phyloP scores from a whole-genome alignment of 345 rosid genomes.

The Eucalyptus coolabah region DNA sequence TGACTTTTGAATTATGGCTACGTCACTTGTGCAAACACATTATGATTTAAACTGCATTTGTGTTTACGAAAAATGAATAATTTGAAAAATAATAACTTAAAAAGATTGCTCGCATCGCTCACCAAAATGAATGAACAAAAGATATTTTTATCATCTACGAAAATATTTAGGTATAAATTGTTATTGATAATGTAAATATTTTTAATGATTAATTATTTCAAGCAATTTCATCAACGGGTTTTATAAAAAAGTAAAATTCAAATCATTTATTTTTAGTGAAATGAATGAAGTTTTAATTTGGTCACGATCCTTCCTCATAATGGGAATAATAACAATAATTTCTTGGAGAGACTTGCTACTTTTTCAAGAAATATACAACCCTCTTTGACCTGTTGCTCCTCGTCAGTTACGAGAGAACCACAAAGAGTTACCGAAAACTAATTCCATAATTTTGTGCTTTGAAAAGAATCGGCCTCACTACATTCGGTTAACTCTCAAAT shows the following conservation, averaged over 20 bases:
- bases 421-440: neutral
- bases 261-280: neutral
- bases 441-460: neutral
- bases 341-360: neutral
- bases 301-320: neutral
- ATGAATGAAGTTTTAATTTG: neutral
- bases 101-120: neutral
- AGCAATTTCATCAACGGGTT: rapidly evolving
- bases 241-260: no score
- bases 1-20: neutral
- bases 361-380: neutral
- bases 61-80: neutral
- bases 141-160: neutral
- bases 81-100: neutral
- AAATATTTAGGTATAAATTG: neutral
- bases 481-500: neutral
- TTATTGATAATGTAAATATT: neutral
- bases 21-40: neutral
- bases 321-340: neutral
- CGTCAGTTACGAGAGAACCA: neutral
- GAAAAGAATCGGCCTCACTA: neutral
- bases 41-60: neutral
- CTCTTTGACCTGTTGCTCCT: neutral
- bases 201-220: neutral
- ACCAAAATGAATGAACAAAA: neutral